Percentiles rank a stretch among this genome's conserved stretches.
Conservation (phyloP, 2,329 filamentous ascomycete species). For the Pseudogymnoascus sp. region DNA sequence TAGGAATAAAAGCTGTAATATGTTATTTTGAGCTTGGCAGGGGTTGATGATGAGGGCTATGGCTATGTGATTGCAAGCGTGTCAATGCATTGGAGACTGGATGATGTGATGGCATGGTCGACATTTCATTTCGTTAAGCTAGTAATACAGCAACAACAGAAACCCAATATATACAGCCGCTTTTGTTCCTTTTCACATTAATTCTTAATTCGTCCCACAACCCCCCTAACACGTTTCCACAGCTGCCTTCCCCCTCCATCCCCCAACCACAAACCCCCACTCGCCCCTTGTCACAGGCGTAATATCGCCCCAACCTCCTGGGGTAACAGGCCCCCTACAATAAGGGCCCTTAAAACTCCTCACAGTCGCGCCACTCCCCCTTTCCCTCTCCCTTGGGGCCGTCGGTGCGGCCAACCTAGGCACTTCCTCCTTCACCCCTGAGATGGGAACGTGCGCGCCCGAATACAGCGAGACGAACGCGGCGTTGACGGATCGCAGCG, state of each 20-base stretch:
- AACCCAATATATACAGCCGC: neutral
- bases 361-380: constrained; percentile 12
- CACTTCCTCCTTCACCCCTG: constrained; percentile 34
- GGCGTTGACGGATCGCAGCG: constrained; percentile 46
- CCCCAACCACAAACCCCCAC: constrained; percentile 53
- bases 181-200: neutral
- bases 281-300: constrained; percentile 55
- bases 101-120: neutral
- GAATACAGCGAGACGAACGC: constrained; percentile 53
- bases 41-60: neutral
- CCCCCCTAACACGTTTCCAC: constrained; percentile 43
- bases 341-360: constrained; percentile 24
- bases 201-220: neutral
- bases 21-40: neutral
- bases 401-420: constrained; percentile 19
- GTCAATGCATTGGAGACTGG: neutral
- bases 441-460: constrained; percentile 39
- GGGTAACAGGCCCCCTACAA: constrained; percentile 45
- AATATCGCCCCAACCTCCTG: constrained; percentile 54
- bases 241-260: constrained; percentile 39
- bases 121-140: constrained; percentile 5
- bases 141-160: constrained; percentile 2
- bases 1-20: neutral
- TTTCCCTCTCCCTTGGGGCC: constrained; percentile 19
- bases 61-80: neutral